These are phyloP conservation scores for Mediolabrus comicus DNA, from an alignment of 108 stramenopile genomes.

Conservation along the genomic window DNA sequence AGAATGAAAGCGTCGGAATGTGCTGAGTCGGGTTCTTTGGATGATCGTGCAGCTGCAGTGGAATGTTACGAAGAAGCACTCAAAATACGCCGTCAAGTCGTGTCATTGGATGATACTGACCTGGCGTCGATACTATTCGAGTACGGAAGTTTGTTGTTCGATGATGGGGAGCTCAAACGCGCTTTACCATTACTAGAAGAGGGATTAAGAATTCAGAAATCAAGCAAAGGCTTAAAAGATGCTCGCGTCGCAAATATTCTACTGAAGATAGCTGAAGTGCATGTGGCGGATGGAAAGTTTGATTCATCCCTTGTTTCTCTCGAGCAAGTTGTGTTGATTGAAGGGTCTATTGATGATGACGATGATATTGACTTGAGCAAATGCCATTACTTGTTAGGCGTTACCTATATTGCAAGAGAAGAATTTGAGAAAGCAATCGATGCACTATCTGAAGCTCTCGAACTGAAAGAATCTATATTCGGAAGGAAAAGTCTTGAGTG, in stretches of 20 bases:
- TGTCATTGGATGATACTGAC: constrained; percentile 41
- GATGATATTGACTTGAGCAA: constrained; percentile 27
- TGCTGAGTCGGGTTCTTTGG: constrained; percentile 8
- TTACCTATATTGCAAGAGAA: constrained; percentile 34
- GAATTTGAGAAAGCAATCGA: constrained; percentile 29
- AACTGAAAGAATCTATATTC: constrained; percentile 23
- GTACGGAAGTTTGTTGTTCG: constrained; percentile 30
- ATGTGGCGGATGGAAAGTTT: constrained; percentile 14
- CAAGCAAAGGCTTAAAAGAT: constrained; percentile 28
- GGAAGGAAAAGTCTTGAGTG: constrained; percentile 39
- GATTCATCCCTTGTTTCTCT: constrained; percentile 44
- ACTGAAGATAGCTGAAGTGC: constrained; percentile 27
- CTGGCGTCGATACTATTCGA: constrained; percentile 37
- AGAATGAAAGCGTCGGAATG: constrained; percentile 29
- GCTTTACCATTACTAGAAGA: constrained; percentile 45
- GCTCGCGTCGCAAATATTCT: constrained; percentile 33
- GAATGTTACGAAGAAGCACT: constrained; percentile 46
- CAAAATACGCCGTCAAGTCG: constrained; percentile 36
- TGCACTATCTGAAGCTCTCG: constrained; percentile 11
- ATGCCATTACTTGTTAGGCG: constrained; percentile 34
- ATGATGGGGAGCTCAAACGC: constrained; percentile 11
- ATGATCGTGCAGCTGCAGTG: constrained; percentile 32
- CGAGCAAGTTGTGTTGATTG: constrained; percentile 39
- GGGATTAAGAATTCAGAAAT: constrained; percentile 34
- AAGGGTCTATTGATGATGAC: constrained; percentile 4